Base-by-base conservation (phyloP, 495 filamentous ascomycete genomes). In the Talaromyces liani region DNA sequence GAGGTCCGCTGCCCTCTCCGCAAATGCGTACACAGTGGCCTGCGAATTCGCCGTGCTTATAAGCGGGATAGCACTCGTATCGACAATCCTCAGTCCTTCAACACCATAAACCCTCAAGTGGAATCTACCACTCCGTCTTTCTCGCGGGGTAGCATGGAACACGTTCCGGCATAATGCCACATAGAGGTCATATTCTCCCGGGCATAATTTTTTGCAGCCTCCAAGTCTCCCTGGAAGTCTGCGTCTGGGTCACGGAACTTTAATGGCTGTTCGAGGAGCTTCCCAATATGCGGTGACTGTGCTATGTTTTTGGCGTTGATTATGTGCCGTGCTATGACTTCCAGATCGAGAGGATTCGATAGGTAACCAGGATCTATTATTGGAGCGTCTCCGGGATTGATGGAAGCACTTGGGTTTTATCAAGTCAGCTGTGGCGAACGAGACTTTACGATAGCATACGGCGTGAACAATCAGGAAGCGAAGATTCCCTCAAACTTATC, bases 91-190 rank as follows among this genome's bases (percentile, higher is more conserved):
- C n/a, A 79, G 63, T 6, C 70, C 68, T 31, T 73, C 58, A 2
- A 80, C 70, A 1, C 75, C 77, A 16, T 66, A 67, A 9, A 79
- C 72, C 2, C 65, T 69, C 2, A 79, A 64, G 16, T 56, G 2
- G 66, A 67, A 63, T 80, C 75, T 7, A 79, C 72, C 2, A 78
- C 76, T 0, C 84, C 85, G 67, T 84, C 84, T 1, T 80, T 65
- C 61, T 80, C 78, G 41, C 73, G 69, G 20, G 85, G 84, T 69
- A 84, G 66, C 84, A 84, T 82, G 0, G 80, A 73, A 31, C 75
- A 77, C 0, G 79, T 82, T 12, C 78, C 75, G 22, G 53, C 47
- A 1, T 70, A 58, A 58, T 80, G 78, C 31, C 70, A 77, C 47
- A 77, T 73, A 58, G 58, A 36, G 8, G 10, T 36, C 8, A 36